Percentiles rank a stretch among this genome's conserved stretches.
Conservation (phyloP, 2,329 filamentous ascomycete species). For the Zymoseptoria pseudotritici region DNA sequence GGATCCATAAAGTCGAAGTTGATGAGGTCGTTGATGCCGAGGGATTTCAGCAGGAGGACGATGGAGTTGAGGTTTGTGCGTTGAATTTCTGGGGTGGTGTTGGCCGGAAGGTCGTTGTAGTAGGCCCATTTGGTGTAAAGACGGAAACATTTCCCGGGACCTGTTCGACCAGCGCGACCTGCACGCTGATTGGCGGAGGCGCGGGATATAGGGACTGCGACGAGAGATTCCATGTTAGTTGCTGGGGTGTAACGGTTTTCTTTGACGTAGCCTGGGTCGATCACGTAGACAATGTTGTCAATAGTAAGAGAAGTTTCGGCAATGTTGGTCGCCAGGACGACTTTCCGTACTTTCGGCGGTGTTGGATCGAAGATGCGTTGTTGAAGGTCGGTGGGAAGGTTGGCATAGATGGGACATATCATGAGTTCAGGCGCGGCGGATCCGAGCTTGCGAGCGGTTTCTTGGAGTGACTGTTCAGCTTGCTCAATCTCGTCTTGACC, state of each 20-base stretch:
- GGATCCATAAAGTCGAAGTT: conserved; percentile 96
- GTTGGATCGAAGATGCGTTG: conserved; percentile 92
- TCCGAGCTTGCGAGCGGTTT: conserved; percentile 81
- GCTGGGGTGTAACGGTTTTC: conserved; percentile 89
- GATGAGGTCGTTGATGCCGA: conserved; percentile 86
- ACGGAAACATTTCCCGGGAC: conserved; percentile 86
- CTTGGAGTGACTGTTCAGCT: conserved; percentile 72
- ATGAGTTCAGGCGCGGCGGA: conserved; percentile 78
- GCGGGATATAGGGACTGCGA: conserved; percentile 83
- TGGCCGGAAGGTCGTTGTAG: conserved; percentile 90
- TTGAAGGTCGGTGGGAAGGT: conserved; percentile 82
- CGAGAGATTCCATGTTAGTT: conserved; percentile 85
- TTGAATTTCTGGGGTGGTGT: conserved; percentile 87
- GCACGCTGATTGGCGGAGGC: conserved; percentile 90
- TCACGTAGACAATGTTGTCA: conserved; percentile 91
- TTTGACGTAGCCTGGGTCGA: conserved; percentile 91
- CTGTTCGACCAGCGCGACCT: conserved; percentile 85
- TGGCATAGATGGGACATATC: conserved; percentile 89
- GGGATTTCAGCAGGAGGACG: conserved; percentile 76
- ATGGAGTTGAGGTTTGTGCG: conserved; percentile 79
- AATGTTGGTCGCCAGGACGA: conserved; percentile 93
- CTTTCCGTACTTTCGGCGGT: conserved; percentile 75
- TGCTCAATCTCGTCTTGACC: conserved; percentile 95
- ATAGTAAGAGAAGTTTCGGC: conserved; percentile 94
- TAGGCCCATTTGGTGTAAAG: conserved; percentile 83